phyloP scores from a whole-genome alignment of 2,329 filamentous ascomycete species.

The Sporothrix protearum region DNA sequence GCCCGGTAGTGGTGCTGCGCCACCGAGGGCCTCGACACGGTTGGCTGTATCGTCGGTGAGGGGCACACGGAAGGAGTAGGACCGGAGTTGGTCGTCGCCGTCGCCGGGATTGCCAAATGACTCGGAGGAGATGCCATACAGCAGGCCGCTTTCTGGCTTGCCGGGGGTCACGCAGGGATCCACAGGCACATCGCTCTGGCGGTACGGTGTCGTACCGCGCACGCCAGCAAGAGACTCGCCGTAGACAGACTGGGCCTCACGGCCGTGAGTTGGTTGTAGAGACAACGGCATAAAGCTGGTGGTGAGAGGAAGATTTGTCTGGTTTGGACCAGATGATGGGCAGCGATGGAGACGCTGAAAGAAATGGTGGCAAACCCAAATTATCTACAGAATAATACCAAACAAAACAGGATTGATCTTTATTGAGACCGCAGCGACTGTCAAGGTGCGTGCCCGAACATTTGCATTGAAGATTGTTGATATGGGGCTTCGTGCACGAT shows the following conservation, averaged over 20 bases:
- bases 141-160: background rate
- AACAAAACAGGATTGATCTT: background rate
- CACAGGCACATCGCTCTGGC: slow-evolving; percentile 15
- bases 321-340: background rate
- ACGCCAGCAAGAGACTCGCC: slow-evolving; percentile 9
- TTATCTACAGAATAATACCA: background rate
- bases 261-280: background rate
- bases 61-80: slow-evolving; percentile 14
- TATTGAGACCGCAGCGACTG: background rate
- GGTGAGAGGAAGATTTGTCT: background rate
- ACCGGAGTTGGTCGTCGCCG: slow-evolving; percentile 16
- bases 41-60: slow-evolving; percentile 16
- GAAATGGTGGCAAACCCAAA: background rate
- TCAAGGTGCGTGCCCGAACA: background rate
- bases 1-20: background rate
- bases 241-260: slow-evolving; percentile 2
- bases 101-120: slow-evolving; percentile 13
- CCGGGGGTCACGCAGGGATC: background rate
- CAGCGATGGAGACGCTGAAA: background rate
- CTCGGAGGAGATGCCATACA: slow-evolving; percentile 9
- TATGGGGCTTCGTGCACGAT: background rate
- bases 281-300: background rate
- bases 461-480: background rate
- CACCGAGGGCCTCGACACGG: background rate
- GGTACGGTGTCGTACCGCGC: slow-evolving; percentile 13